Conservation (phyloP, 345 rosid genomes). For the Salix viminalis region DNA sequence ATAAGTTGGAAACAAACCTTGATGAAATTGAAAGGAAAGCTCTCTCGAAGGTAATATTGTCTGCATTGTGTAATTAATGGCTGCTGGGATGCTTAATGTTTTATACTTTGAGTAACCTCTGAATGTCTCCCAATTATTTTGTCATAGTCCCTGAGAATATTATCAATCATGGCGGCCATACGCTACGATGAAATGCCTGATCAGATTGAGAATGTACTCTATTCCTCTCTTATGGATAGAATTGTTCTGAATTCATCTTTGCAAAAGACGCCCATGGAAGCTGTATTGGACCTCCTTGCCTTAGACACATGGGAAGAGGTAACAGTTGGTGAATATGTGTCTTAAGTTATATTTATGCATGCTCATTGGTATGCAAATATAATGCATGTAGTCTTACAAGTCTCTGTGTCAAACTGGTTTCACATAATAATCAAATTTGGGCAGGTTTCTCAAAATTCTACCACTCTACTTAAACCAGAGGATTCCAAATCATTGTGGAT, state of each 20-base stretch:
- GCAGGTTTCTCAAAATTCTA: slow-evolving; percentile 50
- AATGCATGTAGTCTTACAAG: background rate
- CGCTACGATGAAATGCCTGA: slow-evolving; percentile 32
- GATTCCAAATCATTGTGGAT: slow-evolving; percentile 29
- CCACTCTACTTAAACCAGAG: slow-evolving; percentile 22
- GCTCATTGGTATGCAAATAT: background rate
- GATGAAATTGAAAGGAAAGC: slow-evolving; percentile 59
- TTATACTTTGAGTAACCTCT: no score
- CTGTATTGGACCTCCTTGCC: slow-evolving; percentile 53
- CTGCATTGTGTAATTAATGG: slow-evolving; percentile 1
- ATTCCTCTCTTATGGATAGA: slow-evolving; percentile 57
- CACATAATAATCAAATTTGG: slow-evolving; percentile 6
- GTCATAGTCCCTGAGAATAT: slow-evolving; percentile 50
- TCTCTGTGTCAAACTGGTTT: background rate
- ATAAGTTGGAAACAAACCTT: slow-evolving; percentile 58
- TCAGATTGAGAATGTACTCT: slow-evolving; percentile 45
- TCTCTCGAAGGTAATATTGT: slow-evolving; percentile 46
- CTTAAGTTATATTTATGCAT: background rate
- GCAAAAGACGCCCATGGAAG: slow-evolving; percentile 20
- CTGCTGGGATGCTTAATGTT: no score
- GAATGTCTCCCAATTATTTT: slow-evolving; percentile 8
- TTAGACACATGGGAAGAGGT: slow-evolving; percentile 76
- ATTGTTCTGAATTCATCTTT: slow-evolving; percentile 32
- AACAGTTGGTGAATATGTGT: background rate
- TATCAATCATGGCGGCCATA: slow-evolving; percentile 53